Percentiles rank a stretch among this genome's conserved stretches.
Conservation (phyloP, 371 early-diverging fungal genomes). For the Caulochytrium protostelioides region DNA sequence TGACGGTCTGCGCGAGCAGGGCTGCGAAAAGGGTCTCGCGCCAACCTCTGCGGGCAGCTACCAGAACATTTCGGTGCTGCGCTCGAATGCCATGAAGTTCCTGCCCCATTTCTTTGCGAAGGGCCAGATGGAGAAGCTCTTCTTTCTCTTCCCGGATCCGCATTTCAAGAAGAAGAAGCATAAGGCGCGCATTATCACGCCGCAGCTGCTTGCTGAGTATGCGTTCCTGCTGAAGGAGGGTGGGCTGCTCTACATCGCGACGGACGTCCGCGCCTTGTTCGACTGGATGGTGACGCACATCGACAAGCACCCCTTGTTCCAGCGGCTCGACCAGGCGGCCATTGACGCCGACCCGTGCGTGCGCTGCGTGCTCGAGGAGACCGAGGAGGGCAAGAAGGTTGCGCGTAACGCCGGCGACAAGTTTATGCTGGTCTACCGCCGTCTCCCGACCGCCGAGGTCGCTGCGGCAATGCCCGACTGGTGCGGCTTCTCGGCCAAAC, state of each 20-base stretch:
- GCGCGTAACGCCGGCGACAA: slow-evolving; percentile 83
- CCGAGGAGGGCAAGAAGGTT: slow-evolving; percentile 96
- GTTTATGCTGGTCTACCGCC: slow-evolving; percentile 70
- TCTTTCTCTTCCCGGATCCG: slow-evolving; percentile 97
- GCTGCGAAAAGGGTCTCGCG: slow-evolving; percentile 16
- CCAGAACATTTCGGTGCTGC: slow-evolving; percentile 82
- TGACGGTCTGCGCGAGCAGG: slow-evolving; percentile 58
- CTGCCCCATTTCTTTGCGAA: slow-evolving; percentile 93
- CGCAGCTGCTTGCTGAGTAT: slow-evolving; percentile 74
- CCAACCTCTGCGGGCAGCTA: slow-evolving; percentile 39
- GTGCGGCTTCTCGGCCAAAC: too few species aligned
- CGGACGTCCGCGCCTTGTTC: slow-evolving; percentile 76
- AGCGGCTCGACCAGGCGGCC: slow-evolving; percentile 58
- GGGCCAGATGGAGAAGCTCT: slow-evolving; percentile 87
- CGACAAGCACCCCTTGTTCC: slow-evolving; percentile 81
- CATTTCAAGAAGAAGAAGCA: slow-evolving; percentile 99
- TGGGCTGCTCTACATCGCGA: slow-evolving; percentile 87
- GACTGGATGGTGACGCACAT: slow-evolving; percentile 91
- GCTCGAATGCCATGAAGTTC: slow-evolving; percentile 98
- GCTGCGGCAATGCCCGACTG: too few species aligned
- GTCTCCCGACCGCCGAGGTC: slow-evolving; percentile 43
- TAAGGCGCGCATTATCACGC: slow-evolving; percentile 92
- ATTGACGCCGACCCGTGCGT: slow-evolving; percentile 65
- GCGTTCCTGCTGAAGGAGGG: slow-evolving; percentile 74
- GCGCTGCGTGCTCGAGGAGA: slow-evolving; percentile 55